Evolutionary conservation across 176 grass and related monocot genomes (phyloP), one percentile per base, ranked within the genome.

Genomic region (Oryza longistaminata): DNA sequence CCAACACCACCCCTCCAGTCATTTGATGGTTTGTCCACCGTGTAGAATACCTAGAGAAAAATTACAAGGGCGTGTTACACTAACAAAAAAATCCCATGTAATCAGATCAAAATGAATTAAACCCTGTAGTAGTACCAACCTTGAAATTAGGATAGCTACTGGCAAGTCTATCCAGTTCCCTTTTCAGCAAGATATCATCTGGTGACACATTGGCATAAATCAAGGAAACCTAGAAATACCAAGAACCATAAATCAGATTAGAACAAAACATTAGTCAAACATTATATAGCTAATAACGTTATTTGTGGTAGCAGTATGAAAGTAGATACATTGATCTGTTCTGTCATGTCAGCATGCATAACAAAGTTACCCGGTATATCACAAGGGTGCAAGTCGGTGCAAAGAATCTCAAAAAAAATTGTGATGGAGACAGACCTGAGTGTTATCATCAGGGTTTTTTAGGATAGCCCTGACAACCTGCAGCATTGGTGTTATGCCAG

Each of bases 121-220:
- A 61, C 77, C 67, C 42, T 62, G 46, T 7, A 60, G 46, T 7
- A 60, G 50, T 64, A 90, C 62, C 43, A 83, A 98, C 96, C 93
- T 98, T 98, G 83, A 98, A 98, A 93, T 98, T 98, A 39, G 96
- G 93, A 82, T 95, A 90, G 87, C 89, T 93, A 69, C 74, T 85
- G 29, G 93, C 81, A 85, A 98, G 91, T 84, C 92, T 93, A 83
- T 98, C 96, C n/a, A 98, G 80, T 82, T 98, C 96, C 73, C 37
- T 85, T 89, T 93, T 98, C 75, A 98, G 86, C 85, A 98, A 90
- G 85, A 95, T 93, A 88, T 98, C 96, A 22, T 98, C 96, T 81
- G 96, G 91, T 16, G 96, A 95, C 64, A 95, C 71, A 15, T 98
- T 98, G 37, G 96, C 96, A 83, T 98, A 98, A 67, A 98, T 86